These are phyloP conservation scores for Hirschfeldia incana DNA, from an alignment of 345 rosid species.

Conservation along the genomic window DNA sequence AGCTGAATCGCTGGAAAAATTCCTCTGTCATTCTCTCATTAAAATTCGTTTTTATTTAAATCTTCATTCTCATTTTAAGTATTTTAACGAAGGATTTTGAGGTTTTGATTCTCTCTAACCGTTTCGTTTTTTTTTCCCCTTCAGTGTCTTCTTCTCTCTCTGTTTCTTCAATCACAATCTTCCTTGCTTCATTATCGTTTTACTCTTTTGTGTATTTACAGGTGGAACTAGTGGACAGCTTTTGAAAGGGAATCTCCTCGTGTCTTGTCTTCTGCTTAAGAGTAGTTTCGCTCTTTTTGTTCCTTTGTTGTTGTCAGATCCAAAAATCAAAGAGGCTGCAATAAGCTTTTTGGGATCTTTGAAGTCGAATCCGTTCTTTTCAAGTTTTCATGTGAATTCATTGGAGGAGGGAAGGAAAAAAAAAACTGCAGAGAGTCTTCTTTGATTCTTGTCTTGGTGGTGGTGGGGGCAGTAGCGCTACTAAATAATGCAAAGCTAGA, in stretches of 20 bases:
- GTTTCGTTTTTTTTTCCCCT: conserved; percentile 2
- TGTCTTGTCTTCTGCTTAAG: conserved; percentile 16
- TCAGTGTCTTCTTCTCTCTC: background rate
- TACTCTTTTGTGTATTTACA: conserved; percentile 8
- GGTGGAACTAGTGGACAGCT: conserved; percentile 28
- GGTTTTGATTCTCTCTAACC: conserved; percentile 4
- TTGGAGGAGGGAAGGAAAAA: conserved; percentile 23
- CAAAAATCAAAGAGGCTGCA: conserved; percentile 35
- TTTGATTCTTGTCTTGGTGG: conserved; percentile 40
- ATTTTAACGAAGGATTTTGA: background rate
- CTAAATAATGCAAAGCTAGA: conserved; percentile 21
- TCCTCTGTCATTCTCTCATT: conserved; percentile 8
- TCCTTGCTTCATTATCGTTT: background rate
- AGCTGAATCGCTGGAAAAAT: conserved; percentile 6
- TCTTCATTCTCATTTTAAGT: background rate
- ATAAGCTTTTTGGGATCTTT: conserved; percentile 30
- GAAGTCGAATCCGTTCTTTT: too few species aligned
- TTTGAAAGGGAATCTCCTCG: background rate
- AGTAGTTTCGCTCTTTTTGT: conserved; percentile 10
- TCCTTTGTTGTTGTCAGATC: conserved; percentile 35
- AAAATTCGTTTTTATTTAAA: background rate
- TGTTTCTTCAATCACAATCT: conserved; percentile 8
- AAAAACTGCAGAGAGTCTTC: conserved; percentile 38
- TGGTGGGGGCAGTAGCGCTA: conserved; percentile 36
- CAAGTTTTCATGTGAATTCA: conserved; percentile 38